Conservation (phyloP, 2,329 filamentous ascomycete genomes). For the Fusarium albosuccineum region DNA sequence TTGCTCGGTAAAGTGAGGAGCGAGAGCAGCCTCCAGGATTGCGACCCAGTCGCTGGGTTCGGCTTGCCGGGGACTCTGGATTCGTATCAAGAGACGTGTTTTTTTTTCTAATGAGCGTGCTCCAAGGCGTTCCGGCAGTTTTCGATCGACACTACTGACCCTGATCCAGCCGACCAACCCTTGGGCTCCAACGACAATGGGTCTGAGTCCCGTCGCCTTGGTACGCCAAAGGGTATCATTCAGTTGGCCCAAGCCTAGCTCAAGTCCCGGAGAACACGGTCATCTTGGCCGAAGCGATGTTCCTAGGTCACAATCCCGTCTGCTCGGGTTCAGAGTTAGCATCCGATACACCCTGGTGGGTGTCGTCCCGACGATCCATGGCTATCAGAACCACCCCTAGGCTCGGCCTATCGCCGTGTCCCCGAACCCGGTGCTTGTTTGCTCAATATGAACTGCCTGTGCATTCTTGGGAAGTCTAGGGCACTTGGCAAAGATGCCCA, state of each 20-base stretch:
- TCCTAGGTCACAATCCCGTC: background rate
- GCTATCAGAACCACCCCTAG: slow-evolving; percentile 18
- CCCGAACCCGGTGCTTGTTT: slow-evolving; percentile 3
- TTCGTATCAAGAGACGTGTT: slow-evolving; percentile 12
- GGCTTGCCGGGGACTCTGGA: slow-evolving; percentile 8
- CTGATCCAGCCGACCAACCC: slow-evolving; percentile 2
- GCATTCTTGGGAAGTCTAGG: slow-evolving; percentile 34
- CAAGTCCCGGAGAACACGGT: slow-evolving; percentile 11
- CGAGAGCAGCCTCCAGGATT: slow-evolving; percentile 7
- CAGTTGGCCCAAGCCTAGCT: slow-evolving; percentile 6
- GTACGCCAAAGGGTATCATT: slow-evolving; percentile 15
- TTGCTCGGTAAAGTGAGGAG: slow-evolving; percentile 24
- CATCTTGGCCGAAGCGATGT: slow-evolving; percentile 5
- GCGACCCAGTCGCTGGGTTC: slow-evolving; percentile 17
- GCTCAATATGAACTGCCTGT: slow-evolving; percentile 4
- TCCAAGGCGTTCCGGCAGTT: slow-evolving; percentile 5
- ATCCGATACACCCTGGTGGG: background rate
- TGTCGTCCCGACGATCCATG: background rate
- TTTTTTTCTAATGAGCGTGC: slow-evolving; percentile 6
- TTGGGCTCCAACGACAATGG: slow-evolving; percentile 19
- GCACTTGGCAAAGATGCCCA: slow-evolving; percentile 39
- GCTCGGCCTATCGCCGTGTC: slow-evolving; percentile 27
- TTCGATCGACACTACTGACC: slow-evolving; percentile 31
- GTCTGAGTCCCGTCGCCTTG: slow-evolving; percentile 23
- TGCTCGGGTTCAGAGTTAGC: slow-evolving; percentile 9